phyloP scores from a whole-genome alignment of 768 basidiomycete species.

The Gymnopilus dilepis region DNA sequence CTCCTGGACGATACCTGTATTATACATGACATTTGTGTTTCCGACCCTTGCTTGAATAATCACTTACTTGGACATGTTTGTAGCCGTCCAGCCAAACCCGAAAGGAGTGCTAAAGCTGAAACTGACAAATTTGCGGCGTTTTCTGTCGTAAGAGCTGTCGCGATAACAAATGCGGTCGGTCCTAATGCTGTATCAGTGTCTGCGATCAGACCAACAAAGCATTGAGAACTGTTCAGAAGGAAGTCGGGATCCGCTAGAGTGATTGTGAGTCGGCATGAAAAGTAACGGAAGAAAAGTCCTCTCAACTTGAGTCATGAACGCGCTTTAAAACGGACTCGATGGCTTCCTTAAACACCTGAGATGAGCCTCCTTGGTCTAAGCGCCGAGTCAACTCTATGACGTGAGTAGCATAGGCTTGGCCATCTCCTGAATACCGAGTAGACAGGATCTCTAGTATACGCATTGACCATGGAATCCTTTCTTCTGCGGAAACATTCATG shows the following conservation, averaged over 20 bases:
- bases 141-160: slow-evolving; percentile 72
- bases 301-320: slow-evolving; percentile 52
- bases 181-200: slow-evolving; percentile 45
- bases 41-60: neutral
- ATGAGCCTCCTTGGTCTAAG: slow-evolving; percentile 40
- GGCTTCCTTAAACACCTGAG: slow-evolving; percentile 56
- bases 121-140: slow-evolving; percentile 44
- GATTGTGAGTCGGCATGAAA: slow-evolving; percentile 8
- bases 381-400: slow-evolving; percentile 47
- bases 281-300: neutral
- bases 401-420: slow-evolving; percentile 61
- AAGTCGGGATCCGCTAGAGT: slow-evolving; percentile 20
- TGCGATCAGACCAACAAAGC: slow-evolving; percentile 46
- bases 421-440: slow-evolving; percentile 44
- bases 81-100: slow-evolving; percentile 40
- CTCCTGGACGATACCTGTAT: slow-evolving; percentile 73
- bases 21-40: neutral
- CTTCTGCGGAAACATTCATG: slow-evolving; percentile 34
- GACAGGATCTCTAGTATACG: slow-evolving; percentile 25
- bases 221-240: slow-evolving; percentile 37
- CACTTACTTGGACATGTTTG: slow-evolving; percentile 25
- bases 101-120: slow-evolving; percentile 50
- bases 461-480: slow-evolving; percentile 43
- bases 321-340: slow-evolving; percentile 61
- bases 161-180: slow-evolving; percentile 69